These are phyloP conservation scores for Sclerotinia minor DNA, from an alignment of 2,329 filamentous ascomycete species.

Conservation along the genomic window DNA sequence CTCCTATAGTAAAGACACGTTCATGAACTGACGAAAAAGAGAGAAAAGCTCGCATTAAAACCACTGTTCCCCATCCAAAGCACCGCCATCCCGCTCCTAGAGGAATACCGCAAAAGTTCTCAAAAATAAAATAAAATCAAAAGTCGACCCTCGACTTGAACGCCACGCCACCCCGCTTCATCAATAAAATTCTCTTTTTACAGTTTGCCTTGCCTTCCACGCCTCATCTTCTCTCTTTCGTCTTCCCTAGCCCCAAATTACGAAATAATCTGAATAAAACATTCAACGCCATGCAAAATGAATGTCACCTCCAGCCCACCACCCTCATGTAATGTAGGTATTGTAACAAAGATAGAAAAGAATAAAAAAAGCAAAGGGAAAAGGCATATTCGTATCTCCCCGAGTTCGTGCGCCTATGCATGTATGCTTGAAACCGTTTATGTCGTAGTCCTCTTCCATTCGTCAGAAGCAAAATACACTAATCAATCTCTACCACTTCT, in stretches of 20 bases:
- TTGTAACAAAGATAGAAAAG: constrained; percentile 19
- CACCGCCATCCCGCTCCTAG: constrained; percentile 3
- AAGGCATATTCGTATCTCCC: constrained; percentile 16
- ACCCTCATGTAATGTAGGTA: constrained; percentile 15
- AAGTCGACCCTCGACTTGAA: constrained; percentile 11
- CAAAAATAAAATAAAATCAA: constrained; percentile 1
- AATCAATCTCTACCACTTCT: constrained; percentile 38
- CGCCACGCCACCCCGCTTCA: constrained; percentile 16
- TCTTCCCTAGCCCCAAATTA: not conserved
- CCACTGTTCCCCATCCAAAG: constrained; percentile 10
- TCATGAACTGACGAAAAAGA: constrained; percentile 15
- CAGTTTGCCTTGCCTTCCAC: not conserved
- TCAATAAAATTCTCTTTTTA: constrained; percentile 21
- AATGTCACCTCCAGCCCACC: constrained; percentile 6
- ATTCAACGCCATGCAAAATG: constrained; percentile 12
- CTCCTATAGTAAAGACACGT: constrained; percentile 14
- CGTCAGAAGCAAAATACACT: constrained; percentile 11
- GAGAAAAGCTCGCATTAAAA: constrained; percentile 9
- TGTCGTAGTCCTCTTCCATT: constrained; percentile 15
- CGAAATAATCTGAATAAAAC: not conserved
- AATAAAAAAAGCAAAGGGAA: not conserved
- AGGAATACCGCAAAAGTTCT: constrained; percentile 1
- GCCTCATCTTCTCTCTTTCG: not conserved
- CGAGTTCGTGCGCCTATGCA: constrained; percentile 21
- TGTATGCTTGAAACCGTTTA: constrained; percentile 16